Conservation (phyloP, 2,329 filamentous ascomycete genomes). For the Pseudogymnoascus sp. region DNA sequence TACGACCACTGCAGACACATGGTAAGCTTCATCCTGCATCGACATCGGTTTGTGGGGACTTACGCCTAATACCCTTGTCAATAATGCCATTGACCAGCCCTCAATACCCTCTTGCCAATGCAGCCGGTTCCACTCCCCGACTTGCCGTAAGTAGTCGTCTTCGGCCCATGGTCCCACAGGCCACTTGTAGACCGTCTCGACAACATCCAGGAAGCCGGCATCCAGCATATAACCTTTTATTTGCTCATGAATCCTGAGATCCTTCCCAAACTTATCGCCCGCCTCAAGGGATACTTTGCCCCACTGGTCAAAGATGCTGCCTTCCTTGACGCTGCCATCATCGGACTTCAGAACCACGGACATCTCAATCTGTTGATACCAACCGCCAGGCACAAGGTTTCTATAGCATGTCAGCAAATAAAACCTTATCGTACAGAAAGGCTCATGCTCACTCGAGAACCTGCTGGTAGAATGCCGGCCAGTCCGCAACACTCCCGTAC, state of each 20-base stretch:
- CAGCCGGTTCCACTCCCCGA: slow-evolving; percentile 21
- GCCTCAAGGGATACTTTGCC: slow-evolving; percentile 35
- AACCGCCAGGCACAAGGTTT: slow-evolving; percentile 33
- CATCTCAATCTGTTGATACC: slow-evolving; percentile 28
- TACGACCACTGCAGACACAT: slow-evolving; percentile 12
- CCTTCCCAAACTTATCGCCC: slow-evolving; percentile 31
- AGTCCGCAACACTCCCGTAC: slow-evolving; percentile 50
- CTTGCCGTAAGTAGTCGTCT: slow-evolving; percentile 26
- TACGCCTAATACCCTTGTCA: slow-evolving; percentile 22
- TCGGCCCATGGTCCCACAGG: slow-evolving; percentile 30
- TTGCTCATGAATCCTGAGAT: slow-evolving; percentile 26
- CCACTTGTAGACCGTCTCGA: slow-evolving; percentile 22
- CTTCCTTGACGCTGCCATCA: slow-evolving; percentile 36
- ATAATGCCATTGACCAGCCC: slow-evolving; percentile 21
- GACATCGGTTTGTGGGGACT: neutral
- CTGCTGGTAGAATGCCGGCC: slow-evolving; percentile 45
- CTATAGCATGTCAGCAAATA: slow-evolving; percentile 25
- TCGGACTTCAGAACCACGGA: slow-evolving; percentile 32
- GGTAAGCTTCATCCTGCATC: neutral
- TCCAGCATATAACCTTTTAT: slow-evolving; percentile 21
- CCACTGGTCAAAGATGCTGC: slow-evolving; percentile 36
- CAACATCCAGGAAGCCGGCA: slow-evolving; percentile 28
- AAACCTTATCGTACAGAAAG: slow-evolving; percentile 7
- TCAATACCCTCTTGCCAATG: slow-evolving; percentile 23
- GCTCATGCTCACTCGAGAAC: slow-evolving; percentile 36